Base-by-base conservation (phyloP, 495 filamentous ascomycete genomes). In the Aspergillus sclerotiicarbonarius region DNA sequence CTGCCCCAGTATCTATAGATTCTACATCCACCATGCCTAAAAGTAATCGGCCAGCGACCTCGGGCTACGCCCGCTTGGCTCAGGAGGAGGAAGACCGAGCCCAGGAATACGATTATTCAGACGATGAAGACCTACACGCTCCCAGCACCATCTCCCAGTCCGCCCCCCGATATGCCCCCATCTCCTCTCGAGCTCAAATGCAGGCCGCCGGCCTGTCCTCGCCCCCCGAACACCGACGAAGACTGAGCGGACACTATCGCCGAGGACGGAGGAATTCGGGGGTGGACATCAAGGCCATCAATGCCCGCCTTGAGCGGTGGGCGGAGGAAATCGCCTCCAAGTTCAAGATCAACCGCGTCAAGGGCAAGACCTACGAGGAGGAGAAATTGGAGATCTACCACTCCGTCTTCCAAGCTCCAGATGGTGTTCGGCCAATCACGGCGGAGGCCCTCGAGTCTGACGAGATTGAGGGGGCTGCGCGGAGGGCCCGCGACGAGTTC, bases 241-340 rank as follows among this genome's bases (percentile, higher is more conserved):
- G 79, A 60, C 73, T 74, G 18, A 78, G 69, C 62, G 75, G 75
- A 47, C 71, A 73, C 33, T 72, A 79, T 44, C 74, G 85, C 44
- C 82, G 83, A 50, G 76, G 78, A 43, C 79, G 87, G 60, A 87
- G 91, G 57, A 96, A 91, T 67, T 91, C 91, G 30, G 92, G 91
- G 5, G 94, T 98, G 10, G 94, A 99, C 70, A 92, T 99, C 65
- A 98, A 98, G 72, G 94, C 93, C 58, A 97, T 99, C 71, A 99
- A 99, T 74, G 92, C 94, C 54, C 85, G 94, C 48, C 78, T 99
- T 18, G 94, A 99, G 70, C 80, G 90, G 62, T 99, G 94, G 94
- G 95, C 95, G 41, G 93, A 96, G 62, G 93, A 99, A 76, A 98
- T 99, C 65, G 93, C 95, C 30, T 89, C 88, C 62, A 95, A 95